Conservation (phyloP, 2,329 filamentous ascomycete species). For the Chaetomium globosum region DNA sequence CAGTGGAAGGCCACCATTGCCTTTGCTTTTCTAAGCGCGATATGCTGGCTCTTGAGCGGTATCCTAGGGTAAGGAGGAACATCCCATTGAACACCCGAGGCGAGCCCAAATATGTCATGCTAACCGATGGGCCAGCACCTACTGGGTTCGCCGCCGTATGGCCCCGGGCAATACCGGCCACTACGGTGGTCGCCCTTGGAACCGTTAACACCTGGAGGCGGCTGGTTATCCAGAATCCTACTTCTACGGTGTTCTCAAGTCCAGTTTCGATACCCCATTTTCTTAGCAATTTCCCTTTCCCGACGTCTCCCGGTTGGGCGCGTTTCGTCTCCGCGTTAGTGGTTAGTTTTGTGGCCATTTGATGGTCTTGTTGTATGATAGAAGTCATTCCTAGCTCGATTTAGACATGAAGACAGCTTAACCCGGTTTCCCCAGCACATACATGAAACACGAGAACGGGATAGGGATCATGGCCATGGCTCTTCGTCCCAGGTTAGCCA, state of each 20-base stretch:
- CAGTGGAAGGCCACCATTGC: constrained; percentile 72
- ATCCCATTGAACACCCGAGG: not conserved
- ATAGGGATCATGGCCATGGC: not conserved
- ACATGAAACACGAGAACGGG: not conserved
- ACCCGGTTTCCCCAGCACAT: not conserved
- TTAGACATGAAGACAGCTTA: not conserved
- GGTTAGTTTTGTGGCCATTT: not conserved
- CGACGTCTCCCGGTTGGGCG: not conserved
- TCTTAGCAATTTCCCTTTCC: not conserved
- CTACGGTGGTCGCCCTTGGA: constrained; percentile 47
- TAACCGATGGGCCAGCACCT: constrained; percentile 39
- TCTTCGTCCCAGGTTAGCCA: too few species aligned
- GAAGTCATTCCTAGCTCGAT: not conserved
- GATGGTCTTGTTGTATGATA: not conserved
- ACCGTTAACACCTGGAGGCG: constrained; percentile 48
- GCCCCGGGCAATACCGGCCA: constrained; percentile 33
- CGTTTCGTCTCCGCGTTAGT: not conserved
- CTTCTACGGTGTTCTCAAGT: not conserved
- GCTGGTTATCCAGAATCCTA: not conserved
- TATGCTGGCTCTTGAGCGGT: constrained; percentile 69
- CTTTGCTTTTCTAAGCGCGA: constrained; percentile 70
- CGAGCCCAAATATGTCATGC: not conserved
- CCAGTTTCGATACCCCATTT: constrained; percentile 11
- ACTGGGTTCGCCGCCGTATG: constrained; percentile 54
- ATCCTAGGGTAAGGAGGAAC: constrained; percentile 49